Percentiles rank a stretch among this genome's conserved stretches.
Conservation (phyloP, 2,329 filamentous ascomycete genomes). For the Graphiopsis chlorocephala region DNA sequence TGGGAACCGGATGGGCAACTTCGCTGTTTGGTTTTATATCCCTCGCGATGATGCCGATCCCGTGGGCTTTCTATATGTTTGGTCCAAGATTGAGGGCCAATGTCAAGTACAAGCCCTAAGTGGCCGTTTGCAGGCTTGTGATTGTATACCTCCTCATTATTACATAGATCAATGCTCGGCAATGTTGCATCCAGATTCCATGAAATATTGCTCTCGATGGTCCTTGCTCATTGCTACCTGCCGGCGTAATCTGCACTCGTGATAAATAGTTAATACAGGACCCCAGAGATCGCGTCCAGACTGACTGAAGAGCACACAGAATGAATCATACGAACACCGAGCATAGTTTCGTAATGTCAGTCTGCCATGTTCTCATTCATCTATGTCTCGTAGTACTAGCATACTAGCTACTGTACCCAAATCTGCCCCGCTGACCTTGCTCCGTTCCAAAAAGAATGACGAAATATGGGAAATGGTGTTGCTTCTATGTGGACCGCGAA, state of each 20-base stretch:
- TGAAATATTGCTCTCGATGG: too few species aligned
- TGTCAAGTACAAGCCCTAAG: conserved; percentile 25
- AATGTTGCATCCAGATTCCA: too few species aligned
- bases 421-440: not conserved
- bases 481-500: not conserved
- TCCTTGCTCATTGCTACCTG: too few species aligned
- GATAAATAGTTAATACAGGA: too few species aligned
- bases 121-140: too few species aligned
- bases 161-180: too few species aligned
- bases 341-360: not conserved
- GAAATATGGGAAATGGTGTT: not conserved
- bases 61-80: conserved; percentile 36
- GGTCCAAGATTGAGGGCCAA: conserved; percentile 34
- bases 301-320: too few species aligned
- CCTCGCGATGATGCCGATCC: conserved; percentile 38
- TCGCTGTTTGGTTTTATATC: conserved; percentile 39
- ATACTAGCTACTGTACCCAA: not conserved
- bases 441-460: not conserved
- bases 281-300: too few species aligned
- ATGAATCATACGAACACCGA: not conserved
- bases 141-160: not conserved
- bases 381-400: not conserved
- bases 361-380: not conserved
- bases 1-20: conserved; percentile 41
- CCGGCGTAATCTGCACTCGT: too few species aligned